Evolutionary conservation across 2,329 filamentous ascomycete genomes (phyloP), one percentile per base, ranked within the genome.

Genomic region (Monosporascus sp.): DNA sequence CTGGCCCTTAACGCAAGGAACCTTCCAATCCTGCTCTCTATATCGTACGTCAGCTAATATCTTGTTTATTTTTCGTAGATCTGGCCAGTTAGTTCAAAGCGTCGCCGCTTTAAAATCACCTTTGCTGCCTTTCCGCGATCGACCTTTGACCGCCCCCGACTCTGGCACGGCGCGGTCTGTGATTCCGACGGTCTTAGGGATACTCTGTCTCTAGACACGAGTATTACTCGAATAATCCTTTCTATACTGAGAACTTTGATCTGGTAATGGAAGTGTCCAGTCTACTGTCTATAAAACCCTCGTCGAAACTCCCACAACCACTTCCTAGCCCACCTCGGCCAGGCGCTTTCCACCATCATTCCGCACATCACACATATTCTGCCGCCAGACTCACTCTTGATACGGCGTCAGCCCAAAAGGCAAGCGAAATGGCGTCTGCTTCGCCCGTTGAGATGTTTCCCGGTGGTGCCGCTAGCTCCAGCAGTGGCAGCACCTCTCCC

Each of bases 401-500:
- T 52, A 68, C 61, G 49, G 51, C 56, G 58, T 53, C 64, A 59
- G 62, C 55, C 58, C 61, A 57, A 48, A 55, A 48, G 55, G 50
- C 49, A 55, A 53, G 55, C 60, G 68, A 61, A 62, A 80, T 81
- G 78, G 62, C 74, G 56, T 78, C 75, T 58, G 72, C 72, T 64
- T 77, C 76, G 49, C 76, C 76, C 51, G 68, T 72, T 60, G 74
- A 69, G 53, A 58, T 64, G 48, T 62, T 59, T 52, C 59, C 65
- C 16, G 63, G 65, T 52, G 61, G 59, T 55, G 70, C 71, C 52
- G 68, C 68, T 50, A 71, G 72, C 51, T 71, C 74, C 50, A 65
- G 69, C 54, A 75, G 70, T 49, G 75, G 74, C 58, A 75, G 71
- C 61, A 67, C 72, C 63, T 78, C 76, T 46, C 79, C 79, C 53